Conservation (phyloP, 208 protist species). For the Wallacemonas rigidus region DNA sequence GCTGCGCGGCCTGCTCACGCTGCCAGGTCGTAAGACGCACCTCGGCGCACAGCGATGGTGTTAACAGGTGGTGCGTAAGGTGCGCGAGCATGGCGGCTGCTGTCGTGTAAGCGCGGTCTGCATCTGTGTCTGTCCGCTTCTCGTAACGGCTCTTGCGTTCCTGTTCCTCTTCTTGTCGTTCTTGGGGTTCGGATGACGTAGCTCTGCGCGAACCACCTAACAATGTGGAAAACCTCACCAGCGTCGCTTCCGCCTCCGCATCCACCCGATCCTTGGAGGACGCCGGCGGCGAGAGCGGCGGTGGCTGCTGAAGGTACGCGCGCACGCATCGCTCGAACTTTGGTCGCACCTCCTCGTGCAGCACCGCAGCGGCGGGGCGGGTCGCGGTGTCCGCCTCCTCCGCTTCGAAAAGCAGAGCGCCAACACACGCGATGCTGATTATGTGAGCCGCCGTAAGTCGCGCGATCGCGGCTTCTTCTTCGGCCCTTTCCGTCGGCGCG, state of each 20-base stretch:
- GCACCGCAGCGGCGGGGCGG: background rate
- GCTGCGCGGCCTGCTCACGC: constrained; percentile 6
- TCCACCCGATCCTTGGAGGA: background rate
- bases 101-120: too few relatives aligned
- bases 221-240: background rate
- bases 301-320: constrained; percentile 3
- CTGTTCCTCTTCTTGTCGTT: too few relatives aligned
- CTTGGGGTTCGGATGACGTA: too few relatives aligned
- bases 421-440: background rate
- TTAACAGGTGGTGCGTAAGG: background rate
- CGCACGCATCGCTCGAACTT: background rate
- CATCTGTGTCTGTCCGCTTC: too few relatives aligned
- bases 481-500: background rate
- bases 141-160: too few relatives aligned
- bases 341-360: background rate
- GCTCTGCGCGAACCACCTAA: too few relatives aligned
- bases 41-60: background rate
- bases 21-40: background rate
- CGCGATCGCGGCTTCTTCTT: background rate
- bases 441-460: background rate
- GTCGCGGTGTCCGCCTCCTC: background rate
- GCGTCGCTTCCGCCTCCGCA: background rate
- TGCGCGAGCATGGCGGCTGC: background rate
- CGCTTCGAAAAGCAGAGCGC: constrained; percentile 8
- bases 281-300: background rate